Evolutionary conservation across 768 basidiomycete species (phyloP).

Genomic region (Lentinula aciculospora): DNA sequence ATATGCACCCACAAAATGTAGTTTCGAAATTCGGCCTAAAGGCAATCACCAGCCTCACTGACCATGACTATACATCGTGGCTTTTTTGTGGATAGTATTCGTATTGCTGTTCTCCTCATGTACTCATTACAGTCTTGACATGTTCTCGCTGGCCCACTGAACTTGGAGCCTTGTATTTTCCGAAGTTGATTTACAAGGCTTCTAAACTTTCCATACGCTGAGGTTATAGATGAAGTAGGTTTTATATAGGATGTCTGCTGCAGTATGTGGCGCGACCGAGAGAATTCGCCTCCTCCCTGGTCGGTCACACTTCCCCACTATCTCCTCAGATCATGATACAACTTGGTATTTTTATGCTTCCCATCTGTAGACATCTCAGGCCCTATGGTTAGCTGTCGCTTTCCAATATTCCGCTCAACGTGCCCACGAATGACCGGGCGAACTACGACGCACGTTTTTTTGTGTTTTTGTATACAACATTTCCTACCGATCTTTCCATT

Average conservation of each 20-base stretch:
- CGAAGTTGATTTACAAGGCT: background rate
- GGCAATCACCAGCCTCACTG: background rate
- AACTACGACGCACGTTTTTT: background rate
- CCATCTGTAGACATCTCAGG: background rate
- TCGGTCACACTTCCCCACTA: background rate
- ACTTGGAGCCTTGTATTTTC: background rate
- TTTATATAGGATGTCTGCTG: too few relatives aligned
- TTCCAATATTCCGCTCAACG: background rate
- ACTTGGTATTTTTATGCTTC: background rate
- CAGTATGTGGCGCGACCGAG: background rate
- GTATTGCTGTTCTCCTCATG: background rate
- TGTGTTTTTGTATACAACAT: background rate
- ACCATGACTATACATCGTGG: background rate
- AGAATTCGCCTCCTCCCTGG: background rate
- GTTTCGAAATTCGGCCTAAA: background rate
- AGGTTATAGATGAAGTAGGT: too few relatives aligned
- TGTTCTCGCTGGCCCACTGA: background rate
- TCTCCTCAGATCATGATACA: background rate
- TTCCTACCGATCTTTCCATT: too few relatives aligned
- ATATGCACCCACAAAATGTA: too few relatives aligned
- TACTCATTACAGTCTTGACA: background rate
- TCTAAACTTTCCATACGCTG: background rate
- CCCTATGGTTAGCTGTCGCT: background rate
- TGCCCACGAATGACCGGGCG: background rate
- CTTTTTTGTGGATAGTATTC: too few relatives aligned